phyloP scores from a whole-genome alignment of 1,284 basidiomycete species.

The Ganoderma lingzhi region DNA sequence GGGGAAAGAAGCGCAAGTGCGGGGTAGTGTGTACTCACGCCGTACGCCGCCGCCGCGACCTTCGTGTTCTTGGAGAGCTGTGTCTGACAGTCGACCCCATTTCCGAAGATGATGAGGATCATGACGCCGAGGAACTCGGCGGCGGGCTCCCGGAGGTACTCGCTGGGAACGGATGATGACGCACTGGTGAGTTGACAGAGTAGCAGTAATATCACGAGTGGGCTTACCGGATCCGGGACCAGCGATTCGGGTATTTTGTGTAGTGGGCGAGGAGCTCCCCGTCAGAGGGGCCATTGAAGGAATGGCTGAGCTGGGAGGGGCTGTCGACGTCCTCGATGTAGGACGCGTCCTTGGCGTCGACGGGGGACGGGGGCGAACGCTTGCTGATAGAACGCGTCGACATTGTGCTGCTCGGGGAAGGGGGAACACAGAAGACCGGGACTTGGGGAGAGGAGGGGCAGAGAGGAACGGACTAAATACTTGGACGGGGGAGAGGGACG shows the following conservation, averaged over 20 bases:
- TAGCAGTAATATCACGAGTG: constrained; percentile 7
- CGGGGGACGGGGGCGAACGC: constrained; percentile 26
- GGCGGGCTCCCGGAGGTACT: constrained; percentile 63
- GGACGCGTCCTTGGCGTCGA: constrained; percentile 23
- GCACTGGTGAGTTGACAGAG: constrained; percentile 11
- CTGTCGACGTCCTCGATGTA: constrained; percentile 29
- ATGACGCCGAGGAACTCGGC: constrained; percentile 78
- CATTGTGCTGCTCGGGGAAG: constrained; percentile 23
- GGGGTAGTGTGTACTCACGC: constrained; percentile 58
- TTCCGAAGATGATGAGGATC: constrained; percentile 72
- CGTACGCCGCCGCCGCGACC: constrained; percentile 63
- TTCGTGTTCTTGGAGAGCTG: constrained; percentile 58
- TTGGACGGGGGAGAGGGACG: constrained; percentile 1
- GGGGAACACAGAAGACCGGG: constrained; percentile 15
- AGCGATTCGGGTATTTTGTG: constrained; percentile 57
- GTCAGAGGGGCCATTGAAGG: constrained; percentile 12
- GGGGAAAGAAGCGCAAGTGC: neutral
- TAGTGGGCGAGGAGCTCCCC: constrained; percentile 36
- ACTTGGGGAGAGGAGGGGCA: constrained; percentile 1
- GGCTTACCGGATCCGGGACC: constrained; percentile 63
- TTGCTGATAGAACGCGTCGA: constrained; percentile 17
- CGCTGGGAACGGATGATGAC: constrained; percentile 36
- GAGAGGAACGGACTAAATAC: constrained; percentile 23
- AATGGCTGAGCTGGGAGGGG: constrained; percentile 11
- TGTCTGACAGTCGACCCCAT: constrained; percentile 70